Conservation (phyloP, 2,329 filamentous ascomycete species). For the Colletotrichum tofieldiae region DNA sequence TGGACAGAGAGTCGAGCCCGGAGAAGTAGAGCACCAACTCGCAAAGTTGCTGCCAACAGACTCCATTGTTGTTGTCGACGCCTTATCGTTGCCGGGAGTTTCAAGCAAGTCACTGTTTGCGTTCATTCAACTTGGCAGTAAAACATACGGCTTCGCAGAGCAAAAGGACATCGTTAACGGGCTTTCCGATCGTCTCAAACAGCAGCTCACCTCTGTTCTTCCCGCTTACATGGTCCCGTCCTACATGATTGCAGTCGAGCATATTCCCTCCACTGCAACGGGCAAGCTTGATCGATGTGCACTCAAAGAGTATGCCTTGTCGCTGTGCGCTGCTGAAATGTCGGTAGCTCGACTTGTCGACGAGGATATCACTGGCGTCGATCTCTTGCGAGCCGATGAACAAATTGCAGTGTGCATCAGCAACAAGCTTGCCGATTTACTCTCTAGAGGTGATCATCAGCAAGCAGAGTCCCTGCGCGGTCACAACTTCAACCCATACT, state of each 20-base stretch:
- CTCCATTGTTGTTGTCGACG: conserved; percentile 25
- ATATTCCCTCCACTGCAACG: conserved; percentile 41
- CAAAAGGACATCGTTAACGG: not conserved
- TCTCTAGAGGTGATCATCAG: conserved; percentile 13
- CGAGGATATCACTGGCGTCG: not conserved
- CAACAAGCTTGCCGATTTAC: conserved; percentile 24
- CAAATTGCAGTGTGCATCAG: conserved; percentile 22
- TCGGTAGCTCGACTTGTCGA: not conserved
- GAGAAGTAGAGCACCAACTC: conserved; percentile 50
- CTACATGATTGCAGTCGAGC: conserved; percentile 35
- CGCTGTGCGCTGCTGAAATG: not conserved
- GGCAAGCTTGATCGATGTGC: conserved; percentile 45
- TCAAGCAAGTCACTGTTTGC: conserved; percentile 28
- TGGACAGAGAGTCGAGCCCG: conserved; percentile 53
- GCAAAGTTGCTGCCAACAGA: conserved; percentile 3
- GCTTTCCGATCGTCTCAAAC: conserved; percentile 9
- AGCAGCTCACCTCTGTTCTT: conserved; percentile 26
- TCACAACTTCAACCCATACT: conserved; percentile 30
- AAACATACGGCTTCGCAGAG: not conserved
- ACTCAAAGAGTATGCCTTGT: conserved; percentile 6
- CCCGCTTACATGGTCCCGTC: conserved; percentile 47
- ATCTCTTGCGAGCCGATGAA: conserved; percentile 7
- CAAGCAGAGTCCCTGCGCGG: conserved; percentile 9
- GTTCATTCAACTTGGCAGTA: conserved; percentile 20
- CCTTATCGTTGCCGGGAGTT: not conserved